Percentiles rank a stretch among this genome's conserved stretches.
phyloP scores from a whole-genome alignment of 139 green algal genomes.

The Picochlorum sp. region DNA sequence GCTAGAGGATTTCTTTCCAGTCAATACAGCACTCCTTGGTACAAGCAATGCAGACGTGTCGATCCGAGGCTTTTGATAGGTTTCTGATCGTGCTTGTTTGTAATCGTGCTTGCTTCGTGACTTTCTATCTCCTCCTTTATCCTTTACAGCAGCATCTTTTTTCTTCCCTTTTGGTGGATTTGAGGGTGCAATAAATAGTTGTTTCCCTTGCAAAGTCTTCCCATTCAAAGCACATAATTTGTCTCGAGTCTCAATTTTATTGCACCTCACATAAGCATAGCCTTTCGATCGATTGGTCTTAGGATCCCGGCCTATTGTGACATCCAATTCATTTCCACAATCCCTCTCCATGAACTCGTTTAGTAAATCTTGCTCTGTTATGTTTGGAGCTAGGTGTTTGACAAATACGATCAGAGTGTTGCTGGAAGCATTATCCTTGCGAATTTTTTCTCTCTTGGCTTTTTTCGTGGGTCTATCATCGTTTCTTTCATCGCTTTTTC shows the following conservation, averaged over 20 bases:
- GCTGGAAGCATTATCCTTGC: neutral
- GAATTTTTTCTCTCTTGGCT: neutral
- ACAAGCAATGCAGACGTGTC: neutral
- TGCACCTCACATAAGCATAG: constrained; percentile 78
- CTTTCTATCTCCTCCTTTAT: neutral
- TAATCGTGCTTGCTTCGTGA: neutral
- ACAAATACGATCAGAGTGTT: constrained; percentile 49
- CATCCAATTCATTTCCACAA: constrained; percentile 25
- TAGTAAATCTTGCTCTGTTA: constrained; percentile 21
- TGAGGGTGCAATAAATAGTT: constrained; percentile 52
- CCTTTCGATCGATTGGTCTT: constrained; percentile 32
- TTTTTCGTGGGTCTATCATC: neutral
- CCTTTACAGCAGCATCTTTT: neutral
- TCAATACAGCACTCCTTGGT: neutral
- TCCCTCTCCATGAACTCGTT: constrained; percentile 41
- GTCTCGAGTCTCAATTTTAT: constrained; percentile 28
- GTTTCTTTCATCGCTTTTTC: neutral
- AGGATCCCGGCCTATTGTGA: constrained; percentile 38
- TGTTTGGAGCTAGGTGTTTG: constrained; percentile 19
- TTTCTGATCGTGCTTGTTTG: neutral
- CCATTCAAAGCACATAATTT: constrained; percentile 30
- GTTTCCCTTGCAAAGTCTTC: constrained; percentile 29
- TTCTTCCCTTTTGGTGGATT: constrained; percentile 25
- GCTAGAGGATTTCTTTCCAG: too few relatives aligned
- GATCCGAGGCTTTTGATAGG: neutral